These are phyloP conservation scores for Cercophora samala DNA, from an alignment of 495 filamentous ascomycete genomes.

Conservation along the genomic window DNA sequence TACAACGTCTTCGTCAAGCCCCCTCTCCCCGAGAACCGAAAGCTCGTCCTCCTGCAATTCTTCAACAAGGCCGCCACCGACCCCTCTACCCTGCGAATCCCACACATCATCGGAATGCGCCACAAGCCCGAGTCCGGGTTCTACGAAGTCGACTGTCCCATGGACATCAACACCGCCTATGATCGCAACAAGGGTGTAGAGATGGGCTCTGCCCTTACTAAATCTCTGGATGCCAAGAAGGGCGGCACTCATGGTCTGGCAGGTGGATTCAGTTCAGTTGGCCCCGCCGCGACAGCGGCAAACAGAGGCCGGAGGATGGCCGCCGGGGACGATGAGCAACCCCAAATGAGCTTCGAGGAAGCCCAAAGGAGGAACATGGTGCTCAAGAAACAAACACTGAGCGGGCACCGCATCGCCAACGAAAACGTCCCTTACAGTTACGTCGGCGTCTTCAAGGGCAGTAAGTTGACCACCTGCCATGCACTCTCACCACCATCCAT, in stretches of 20 bases:
- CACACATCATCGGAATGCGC: slow-evolving; percentile 38
- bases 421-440: neutral
- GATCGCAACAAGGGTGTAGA: slow-evolving; percentile 46
- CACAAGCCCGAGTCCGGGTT: slow-evolving; percentile 46
- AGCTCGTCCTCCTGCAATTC: slow-evolving; percentile 46
- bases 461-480: slow-evolving; percentile 31
- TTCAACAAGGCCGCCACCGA: slow-evolving; percentile 38
- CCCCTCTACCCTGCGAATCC: slow-evolving; percentile 29
- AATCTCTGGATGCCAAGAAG: slow-evolving; percentile 43
- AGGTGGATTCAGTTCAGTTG: slow-evolving; percentile 46
- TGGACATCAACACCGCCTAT: slow-evolving; percentile 41
- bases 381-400: slow-evolving; percentile 43
- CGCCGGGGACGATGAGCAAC: slow-evolving; percentile 27
- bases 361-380: slow-evolving; percentile 45
- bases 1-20: slow-evolving; percentile 51
- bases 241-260: slow-evolving; percentile 47
- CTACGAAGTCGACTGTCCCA: slow-evolving; percentile 48
- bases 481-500: neutral
- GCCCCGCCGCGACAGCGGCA: slow-evolving; percentile 17
- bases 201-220: slow-evolving; percentile 43
- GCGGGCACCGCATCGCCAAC: slow-evolving; percentile 24
- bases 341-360: slow-evolving; percentile 42
- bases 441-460: slow-evolving; percentile 49
- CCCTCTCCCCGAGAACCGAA: slow-evolving; percentile 37
- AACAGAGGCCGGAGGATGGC: slow-evolving; percentile 23